Conservation (phyloP, 2,329 filamentous ascomycete species). For the Beauveria scarabaeidicola region DNA sequence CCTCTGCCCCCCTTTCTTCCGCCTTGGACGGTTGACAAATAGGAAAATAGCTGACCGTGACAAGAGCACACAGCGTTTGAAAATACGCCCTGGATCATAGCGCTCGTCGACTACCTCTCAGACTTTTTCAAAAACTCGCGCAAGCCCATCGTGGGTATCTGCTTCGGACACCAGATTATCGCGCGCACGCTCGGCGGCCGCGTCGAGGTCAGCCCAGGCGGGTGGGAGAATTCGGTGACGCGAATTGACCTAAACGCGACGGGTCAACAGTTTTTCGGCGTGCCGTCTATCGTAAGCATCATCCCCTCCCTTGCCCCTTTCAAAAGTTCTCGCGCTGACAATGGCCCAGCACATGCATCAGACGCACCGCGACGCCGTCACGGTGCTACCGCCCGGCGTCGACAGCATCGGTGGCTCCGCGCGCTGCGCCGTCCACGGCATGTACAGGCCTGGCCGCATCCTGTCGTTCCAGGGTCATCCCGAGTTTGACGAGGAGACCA, state of each 20-base stretch:
- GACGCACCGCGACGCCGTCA: constrained; percentile 39
- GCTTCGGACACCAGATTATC: constrained; percentile 42
- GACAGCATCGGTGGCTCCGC: constrained; percentile 33
- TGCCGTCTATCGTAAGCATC: constrained; percentile 24
- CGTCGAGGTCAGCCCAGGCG: constrained; percentile 29
- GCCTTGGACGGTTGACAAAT: too few relatives aligned
- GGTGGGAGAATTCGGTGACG: constrained; percentile 38
- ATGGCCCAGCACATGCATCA: constrained; percentile 31
- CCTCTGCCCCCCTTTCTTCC: neutral
- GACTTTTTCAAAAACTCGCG: constrained; percentile 22
- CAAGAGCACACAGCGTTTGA: constrained; percentile 33
- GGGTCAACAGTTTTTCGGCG: constrained; percentile 31
- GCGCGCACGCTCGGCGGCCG: constrained; percentile 32
- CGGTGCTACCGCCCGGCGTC: constrained; percentile 29
- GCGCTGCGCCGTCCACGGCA: constrained; percentile 33
- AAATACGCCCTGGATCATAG: constrained; percentile 35
- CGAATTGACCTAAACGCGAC: constrained; percentile 30
- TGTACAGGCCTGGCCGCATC: constrained; percentile 31
- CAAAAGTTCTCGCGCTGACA: neutral
- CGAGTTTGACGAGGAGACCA: constrained; percentile 33
- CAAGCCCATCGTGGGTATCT: constrained; percentile 33
- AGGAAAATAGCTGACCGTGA: neutral
- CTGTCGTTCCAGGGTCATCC: constrained; percentile 41
- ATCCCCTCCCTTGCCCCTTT: neutral
- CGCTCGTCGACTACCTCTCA: constrained; percentile 31